Base-by-base conservation (phyloP, 441 rosid species). In the Populus hybrid region DNA sequence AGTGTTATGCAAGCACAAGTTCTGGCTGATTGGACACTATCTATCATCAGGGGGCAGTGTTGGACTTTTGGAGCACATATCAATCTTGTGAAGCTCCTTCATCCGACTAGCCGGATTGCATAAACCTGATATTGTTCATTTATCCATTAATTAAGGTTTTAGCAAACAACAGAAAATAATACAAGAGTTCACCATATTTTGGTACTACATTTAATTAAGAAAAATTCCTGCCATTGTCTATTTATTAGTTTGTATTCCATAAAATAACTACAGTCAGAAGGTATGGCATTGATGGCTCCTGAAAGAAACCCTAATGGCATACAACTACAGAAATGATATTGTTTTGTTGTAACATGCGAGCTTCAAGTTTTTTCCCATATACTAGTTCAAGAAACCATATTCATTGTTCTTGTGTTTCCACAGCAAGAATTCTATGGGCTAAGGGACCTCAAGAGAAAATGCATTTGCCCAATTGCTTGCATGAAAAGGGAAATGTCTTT, bases 61-160 rank as follows among this genome's bases (percentile, higher is more conserved):
- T 7, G 94, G 95, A 84, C 94, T 93, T 79, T 88, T 91, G 73
- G 94, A 90, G 79, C 95, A 90, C 87, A 87, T 87, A 65, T 79
- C 83, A 8, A 82, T 84, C 77, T 87, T 64, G 84, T 93, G 97
- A 81, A 90, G 95, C 83, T 91, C 94, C 76, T 65, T 80, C 84
- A 91, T 83, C 77, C 85, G 88, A 35, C 16, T 77, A 38, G 83
- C 87, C 2, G 97, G 90, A 80, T 86, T 84, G 87, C 97, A 91
- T 77, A 93, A 87, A 64, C 95, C 97, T 93, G 87, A 67, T 68
- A 78, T 33, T 71, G 10, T 33, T 73, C 75, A 75, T 50, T 14
- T 4, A 50, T 78, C 69, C 42, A 66, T 7, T 42, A 42, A 38
- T 71, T 40, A 63, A 14, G 11, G 28, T 42, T 42, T 71, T 11